These are phyloP conservation scores for Trichosporon sp. DNA, from an alignment of 1,284 basidiomycete genomes.

Conservation along the genomic window DNA sequence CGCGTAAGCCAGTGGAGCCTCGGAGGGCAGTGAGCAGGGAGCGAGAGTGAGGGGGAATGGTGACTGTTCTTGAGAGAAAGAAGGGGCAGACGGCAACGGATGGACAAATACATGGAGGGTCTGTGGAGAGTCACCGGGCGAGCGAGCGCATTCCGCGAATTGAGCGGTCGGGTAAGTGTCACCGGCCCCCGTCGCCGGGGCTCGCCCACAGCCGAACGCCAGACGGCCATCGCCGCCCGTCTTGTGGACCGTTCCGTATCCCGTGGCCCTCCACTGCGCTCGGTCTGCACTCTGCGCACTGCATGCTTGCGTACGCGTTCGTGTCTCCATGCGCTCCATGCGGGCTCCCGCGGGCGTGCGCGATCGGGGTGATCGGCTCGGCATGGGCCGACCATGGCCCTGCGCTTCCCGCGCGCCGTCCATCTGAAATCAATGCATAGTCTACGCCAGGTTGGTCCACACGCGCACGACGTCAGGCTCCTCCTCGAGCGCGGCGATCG, in stretches of 20 bases:
- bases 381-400: neutral
- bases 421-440: neutral
- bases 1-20: neutral
- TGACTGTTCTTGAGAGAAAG: neutral
- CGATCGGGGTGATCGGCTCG: neutral
- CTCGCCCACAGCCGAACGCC: neutral
- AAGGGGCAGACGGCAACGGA: neutral
- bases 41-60: neutral
- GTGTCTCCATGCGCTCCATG: neutral
- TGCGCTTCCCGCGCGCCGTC: neutral
- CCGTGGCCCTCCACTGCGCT: neutral
- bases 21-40: neutral
- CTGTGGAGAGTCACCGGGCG: neutral
- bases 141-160: neutral
- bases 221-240: neutral
- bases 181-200: neutral
- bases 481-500: slow-evolving; percentile 39
- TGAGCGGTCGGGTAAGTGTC: neutral
- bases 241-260: neutral
- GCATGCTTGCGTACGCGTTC: neutral
- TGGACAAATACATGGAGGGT: neutral
- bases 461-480: slow-evolving; percentile 44
- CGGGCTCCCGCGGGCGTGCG: too few species aligned
- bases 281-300: neutral
- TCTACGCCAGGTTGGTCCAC: slow-evolving; percentile 43